Conservation (phyloP, 345 rosid species). For the Citrus mangshanensis region DNA sequence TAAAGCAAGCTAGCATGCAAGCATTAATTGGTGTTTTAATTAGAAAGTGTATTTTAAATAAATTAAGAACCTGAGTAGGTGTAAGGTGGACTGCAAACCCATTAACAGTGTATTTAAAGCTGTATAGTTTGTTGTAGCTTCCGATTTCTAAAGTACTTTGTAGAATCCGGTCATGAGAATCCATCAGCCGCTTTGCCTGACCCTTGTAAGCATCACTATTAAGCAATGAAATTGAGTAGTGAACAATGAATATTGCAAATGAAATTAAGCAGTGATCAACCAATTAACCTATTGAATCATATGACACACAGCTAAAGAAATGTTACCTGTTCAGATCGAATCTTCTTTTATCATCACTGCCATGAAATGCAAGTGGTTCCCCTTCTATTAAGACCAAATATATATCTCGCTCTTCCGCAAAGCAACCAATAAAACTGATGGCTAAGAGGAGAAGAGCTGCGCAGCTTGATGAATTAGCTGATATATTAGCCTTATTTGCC, state of each 20-base stretch:
- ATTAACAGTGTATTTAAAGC: constrained; percentile 74
- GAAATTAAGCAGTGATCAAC: background rate
- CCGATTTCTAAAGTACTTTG: constrained; percentile 46
- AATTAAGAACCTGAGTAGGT: constrained; percentile 55
- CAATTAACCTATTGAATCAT: background rate
- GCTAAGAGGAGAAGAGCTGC: constrained; percentile 23
- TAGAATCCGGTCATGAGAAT: constrained; percentile 62
- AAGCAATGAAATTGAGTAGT: background rate
- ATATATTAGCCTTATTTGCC: constrained; percentile 3
- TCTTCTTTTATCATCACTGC: constrained; percentile 1
- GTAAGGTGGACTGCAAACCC: constrained; percentile 75
- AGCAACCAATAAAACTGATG: constrained; percentile 20
- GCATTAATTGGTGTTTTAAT: too few species aligned
- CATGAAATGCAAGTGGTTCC: constrained; percentile 48
- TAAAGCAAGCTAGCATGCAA: too few species aligned
- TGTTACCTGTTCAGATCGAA: constrained; percentile 37
- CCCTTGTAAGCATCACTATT: constrained; percentile 33
- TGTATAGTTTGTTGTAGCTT: constrained; percentile 74
- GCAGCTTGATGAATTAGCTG: background rate
- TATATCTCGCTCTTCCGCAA: constrained; percentile 39
- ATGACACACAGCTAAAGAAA: background rate
- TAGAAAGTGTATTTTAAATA: too few species aligned
- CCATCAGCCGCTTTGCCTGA: constrained; percentile 53
- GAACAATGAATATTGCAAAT: background rate
- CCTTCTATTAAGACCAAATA: constrained; percentile 69